Conservation (phyloP, 192 early-diverging fungal species). For the Paraglomus occultum region DNA sequence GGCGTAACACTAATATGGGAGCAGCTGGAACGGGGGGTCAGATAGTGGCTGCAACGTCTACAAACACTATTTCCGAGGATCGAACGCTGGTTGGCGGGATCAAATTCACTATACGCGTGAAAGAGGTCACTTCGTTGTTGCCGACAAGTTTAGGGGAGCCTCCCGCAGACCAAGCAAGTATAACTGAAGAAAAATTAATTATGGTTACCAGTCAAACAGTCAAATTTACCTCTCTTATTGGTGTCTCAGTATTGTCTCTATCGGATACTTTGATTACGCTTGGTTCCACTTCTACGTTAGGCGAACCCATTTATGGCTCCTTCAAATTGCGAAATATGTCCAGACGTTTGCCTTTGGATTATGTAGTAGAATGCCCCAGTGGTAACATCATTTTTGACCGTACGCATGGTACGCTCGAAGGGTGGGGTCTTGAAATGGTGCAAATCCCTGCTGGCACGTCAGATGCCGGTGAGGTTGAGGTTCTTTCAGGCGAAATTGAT, state of each 20-base stretch:
- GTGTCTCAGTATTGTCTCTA: constrained; percentile 70
- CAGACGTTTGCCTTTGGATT: constrained; percentile 67
- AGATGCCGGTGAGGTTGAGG: constrained; percentile 1
- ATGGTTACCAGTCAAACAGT: constrained; percentile 67
- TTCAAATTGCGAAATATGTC: constrained; percentile 73
- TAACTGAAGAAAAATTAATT: constrained; percentile 37
- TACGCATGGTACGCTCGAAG: constrained; percentile 49
- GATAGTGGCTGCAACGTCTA: constrained; percentile 1
- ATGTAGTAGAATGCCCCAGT: constrained; percentile 49
- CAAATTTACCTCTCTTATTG: constrained; percentile 79
- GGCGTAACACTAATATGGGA: constrained; percentile 29
- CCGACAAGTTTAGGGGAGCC: background rate
- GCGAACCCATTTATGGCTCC: constrained; percentile 52
- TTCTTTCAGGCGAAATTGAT: background rate
- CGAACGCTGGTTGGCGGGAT: constrained; percentile 80
- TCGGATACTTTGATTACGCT: constrained; percentile 67
- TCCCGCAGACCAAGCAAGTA: background rate
- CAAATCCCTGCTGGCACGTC: background rate
- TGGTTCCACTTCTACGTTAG: constrained; percentile 51
- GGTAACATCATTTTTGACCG: constrained; percentile 55
- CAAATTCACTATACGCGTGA: constrained; percentile 62
- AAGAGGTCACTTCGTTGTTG: constrained; percentile 34
- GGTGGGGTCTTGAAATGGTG: constrained; percentile 38
- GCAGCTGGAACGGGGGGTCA: constrained; percentile 5
- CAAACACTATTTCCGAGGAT: constrained; percentile 43